phyloP scores from a whole-genome alignment of 768 basidiomycete species.

The Cystobasidium ongulense region DNA sequence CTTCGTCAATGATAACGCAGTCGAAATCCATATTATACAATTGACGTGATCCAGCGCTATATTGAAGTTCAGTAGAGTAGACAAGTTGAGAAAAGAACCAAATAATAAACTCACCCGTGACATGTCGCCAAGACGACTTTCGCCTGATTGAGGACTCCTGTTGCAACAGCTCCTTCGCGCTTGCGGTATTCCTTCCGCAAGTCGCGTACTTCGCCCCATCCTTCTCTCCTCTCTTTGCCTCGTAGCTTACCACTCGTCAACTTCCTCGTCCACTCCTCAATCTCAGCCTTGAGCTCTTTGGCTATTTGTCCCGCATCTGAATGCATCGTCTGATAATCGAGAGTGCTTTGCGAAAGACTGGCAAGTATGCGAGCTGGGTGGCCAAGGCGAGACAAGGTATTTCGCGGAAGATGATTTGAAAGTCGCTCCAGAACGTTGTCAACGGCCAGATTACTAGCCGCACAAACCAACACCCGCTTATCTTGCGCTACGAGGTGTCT shows the following conservation, averaged over 20 bases:
- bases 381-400: slow-evolving; percentile 69
- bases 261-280: slow-evolving; percentile 48
- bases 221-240: slow-evolving; percentile 60
- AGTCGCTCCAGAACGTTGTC: slow-evolving; percentile 91
- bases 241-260: slow-evolving; percentile 47
- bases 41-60: slow-evolving; percentile 65
- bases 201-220: slow-evolving; percentile 79
- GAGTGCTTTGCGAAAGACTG: slow-evolving; percentile 45
- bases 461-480: slow-evolving; percentile 70
- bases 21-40: slow-evolving; percentile 72
- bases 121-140: slow-evolving; percentile 91
- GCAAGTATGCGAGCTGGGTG: slow-evolving; percentile 90
- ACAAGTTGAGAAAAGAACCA: background rate
- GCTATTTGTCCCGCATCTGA: slow-evolving; percentile 62
- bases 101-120: slow-evolving; percentile 55
- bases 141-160: slow-evolving; percentile 67
- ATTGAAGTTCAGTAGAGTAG: background rate
- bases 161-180: slow-evolving; percentile 75
- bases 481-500: slow-evolving; percentile 56
- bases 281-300: slow-evolving; percentile 78
- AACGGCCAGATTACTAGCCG: slow-evolving; percentile 86
- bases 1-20: slow-evolving; percentile 92
- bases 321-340: slow-evolving; percentile 46
- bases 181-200: slow-evolving; percentile 91
- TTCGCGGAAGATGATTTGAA: slow-evolving; percentile 39